Conservation (phyloP, 371 early-diverging fungal genomes). For the Nematocida sp. region DNA sequence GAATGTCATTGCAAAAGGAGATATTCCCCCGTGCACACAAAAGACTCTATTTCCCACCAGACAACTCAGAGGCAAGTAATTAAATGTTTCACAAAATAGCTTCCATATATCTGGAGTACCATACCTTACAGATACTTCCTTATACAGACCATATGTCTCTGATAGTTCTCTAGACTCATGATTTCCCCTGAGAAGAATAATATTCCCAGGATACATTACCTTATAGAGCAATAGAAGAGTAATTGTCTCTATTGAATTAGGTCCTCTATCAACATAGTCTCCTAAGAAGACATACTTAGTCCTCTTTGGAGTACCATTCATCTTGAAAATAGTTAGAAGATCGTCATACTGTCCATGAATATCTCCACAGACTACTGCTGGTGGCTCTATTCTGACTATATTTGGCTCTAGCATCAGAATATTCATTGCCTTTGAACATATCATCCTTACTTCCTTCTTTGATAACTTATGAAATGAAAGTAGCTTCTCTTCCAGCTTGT, state of each 20-base stretch:
- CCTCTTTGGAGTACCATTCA: conserved; percentile 75
- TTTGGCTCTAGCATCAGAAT: conserved; percentile 61
- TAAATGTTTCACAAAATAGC: conserved; percentile 61
- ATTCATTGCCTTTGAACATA: conserved; percentile 56
- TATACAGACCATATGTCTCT: conserved; percentile 64
- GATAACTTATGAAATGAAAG: conserved; percentile 67
- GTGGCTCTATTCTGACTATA: conserved; percentile 51
- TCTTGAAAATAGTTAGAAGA: conserved; percentile 89
- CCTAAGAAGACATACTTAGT: conserved; percentile 63
- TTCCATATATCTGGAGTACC: conserved; percentile 50
- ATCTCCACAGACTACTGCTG: conserved; percentile 75
- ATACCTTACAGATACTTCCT: conserved; percentile 61
- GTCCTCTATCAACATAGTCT: conserved; percentile 65
- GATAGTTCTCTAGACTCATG: conserved; percentile 63
- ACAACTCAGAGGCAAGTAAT: conserved; percentile 55
- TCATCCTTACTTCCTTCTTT: conserved; percentile 72
- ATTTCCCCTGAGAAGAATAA: conserved; percentile 63
- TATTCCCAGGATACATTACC: conserved; percentile 60
- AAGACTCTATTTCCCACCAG: conserved; percentile 62
- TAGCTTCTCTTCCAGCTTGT: conserved; percentile 47
- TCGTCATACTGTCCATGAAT: conserved; percentile 97
- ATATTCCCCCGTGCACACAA: conserved; percentile 65
- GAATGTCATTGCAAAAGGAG: conserved; percentile 58
- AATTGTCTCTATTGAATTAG: conserved; percentile 60
- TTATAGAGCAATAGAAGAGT: conserved; percentile 62